Conservation (phyloP, 176 grass and related monocot genomes). For the Raddia distichophylla region DNA sequence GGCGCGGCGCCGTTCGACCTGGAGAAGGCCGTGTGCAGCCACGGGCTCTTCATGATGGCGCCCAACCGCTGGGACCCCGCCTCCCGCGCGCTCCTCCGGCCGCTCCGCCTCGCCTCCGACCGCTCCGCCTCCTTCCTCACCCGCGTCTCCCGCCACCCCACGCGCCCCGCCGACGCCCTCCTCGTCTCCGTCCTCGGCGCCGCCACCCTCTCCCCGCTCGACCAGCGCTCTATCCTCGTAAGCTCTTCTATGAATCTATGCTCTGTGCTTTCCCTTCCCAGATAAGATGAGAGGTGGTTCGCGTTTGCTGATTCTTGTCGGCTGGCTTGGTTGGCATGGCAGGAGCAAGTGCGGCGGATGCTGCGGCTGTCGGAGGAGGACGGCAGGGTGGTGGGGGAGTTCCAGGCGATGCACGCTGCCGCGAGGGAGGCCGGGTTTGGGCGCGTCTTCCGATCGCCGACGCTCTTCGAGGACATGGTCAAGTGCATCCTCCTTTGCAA, state of each 20-base stretch:
- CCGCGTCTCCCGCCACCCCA: constrained; percentile 57
- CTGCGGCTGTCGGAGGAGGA: constrained; percentile 61
- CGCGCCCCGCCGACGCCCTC: constrained; percentile 31
- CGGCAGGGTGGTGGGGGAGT: constrained; percentile 44
- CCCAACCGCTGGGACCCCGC: constrained; percentile 78
- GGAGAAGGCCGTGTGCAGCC: constrained; percentile 81
- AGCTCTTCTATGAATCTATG: too few relatives aligned
- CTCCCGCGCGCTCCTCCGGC: constrained; percentile 60
- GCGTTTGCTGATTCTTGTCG: not conserved
- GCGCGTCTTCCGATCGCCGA: constrained; percentile 75
- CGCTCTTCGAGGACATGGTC: constrained; percentile 85
- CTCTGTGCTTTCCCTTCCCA: too few relatives aligned
- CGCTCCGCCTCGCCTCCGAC: constrained; percentile 73
- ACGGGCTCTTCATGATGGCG: constrained; percentile 93
- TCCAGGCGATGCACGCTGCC: constrained; percentile 59
- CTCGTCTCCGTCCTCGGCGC: constrained; percentile 60
- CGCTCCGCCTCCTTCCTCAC: constrained; percentile 41
- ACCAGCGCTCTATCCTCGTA: constrained; percentile 65
- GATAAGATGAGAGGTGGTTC: not conserved
- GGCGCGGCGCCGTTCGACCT: constrained; percentile 61
- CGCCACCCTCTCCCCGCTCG: constrained; percentile 38
- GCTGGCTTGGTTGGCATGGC: constrained; percentile 9
- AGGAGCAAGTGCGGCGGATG: constrained; percentile 82
- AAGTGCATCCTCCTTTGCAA: constrained; percentile 95
- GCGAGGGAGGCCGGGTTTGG: constrained; percentile 63